Percentiles rank a stretch among this genome's conserved stretches.
These are phyloP conservation scores for Ulota crispa DNA, from an alignment of 225 moss, liverwort and hornwort genomes.

Conservation along the genomic window DNA sequence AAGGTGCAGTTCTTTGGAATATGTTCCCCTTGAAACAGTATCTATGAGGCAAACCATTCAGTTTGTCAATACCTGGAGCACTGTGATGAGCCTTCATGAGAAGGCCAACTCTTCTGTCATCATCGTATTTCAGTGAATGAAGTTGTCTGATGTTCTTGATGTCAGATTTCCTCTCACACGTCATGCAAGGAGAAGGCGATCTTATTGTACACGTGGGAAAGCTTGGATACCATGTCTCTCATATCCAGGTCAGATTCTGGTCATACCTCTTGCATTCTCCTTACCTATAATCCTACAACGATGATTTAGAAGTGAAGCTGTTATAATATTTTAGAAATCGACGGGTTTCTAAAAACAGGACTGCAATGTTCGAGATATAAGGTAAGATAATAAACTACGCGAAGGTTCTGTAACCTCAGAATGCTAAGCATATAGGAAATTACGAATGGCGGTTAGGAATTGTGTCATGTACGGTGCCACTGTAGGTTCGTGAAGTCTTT, in stretches of 20 bases:
- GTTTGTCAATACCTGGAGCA: not conserved
- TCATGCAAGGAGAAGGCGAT: constrained; percentile 84
- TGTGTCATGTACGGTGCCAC: not conserved
- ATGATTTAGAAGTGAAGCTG: not conserved
- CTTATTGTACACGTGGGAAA: constrained; percentile 69
- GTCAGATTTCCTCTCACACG: constrained; percentile 67
- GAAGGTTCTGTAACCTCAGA: not conserved
- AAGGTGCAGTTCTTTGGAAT: constrained; percentile 42
- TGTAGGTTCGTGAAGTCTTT: not conserved
- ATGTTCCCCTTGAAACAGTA: not conserved
- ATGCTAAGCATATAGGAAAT: not conserved
- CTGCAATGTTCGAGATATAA: not conserved
- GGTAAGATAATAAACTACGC: not conserved
- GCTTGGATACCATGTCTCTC: constrained; percentile 75
- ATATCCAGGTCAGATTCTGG: constrained; percentile 59
- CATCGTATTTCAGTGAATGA: not conserved
- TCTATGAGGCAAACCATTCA: not conserved
- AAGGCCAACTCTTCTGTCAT: not conserved
- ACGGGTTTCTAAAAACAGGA: not conserved
- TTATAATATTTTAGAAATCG: not conserved
- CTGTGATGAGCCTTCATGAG: not conserved
- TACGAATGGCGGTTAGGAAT: not conserved
- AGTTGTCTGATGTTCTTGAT: constrained; percentile 1
- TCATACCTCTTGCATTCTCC: not conserved
- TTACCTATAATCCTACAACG: not conserved